Base-by-base conservation (phyloP, 2,329 filamentous ascomycete genomes). In the Stachybotrys chlorohalonatus region DNA sequence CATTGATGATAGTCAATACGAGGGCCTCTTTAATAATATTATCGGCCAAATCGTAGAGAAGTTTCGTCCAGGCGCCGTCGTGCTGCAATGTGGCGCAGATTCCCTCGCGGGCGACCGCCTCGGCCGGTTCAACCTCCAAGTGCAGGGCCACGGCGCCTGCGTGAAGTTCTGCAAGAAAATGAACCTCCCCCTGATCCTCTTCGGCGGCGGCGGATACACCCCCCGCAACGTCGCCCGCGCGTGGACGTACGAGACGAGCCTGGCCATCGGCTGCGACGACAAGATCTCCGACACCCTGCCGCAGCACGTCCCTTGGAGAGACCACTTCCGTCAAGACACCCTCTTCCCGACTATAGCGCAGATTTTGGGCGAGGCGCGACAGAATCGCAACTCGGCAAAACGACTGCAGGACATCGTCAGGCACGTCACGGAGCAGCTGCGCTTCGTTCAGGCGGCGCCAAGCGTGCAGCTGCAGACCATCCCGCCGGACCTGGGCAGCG, bases 121-220 rank as follows among this genome's bases (percentile, higher is more conserved):
- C 0, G 94, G 94, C 51, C 87, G 91, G 59, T 99, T 99, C 79
- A 99, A 97, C 68, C 83, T 99, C 57, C 95, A 96, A 69, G 94
- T 99, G 57, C 86, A 90, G 68, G 93, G 92, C 13, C 94, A 99
- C 72, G 93, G 91, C 53, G 86, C 87, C 59, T 99, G 94, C 69
- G 90, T 96, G 56, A 84, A 86, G 52, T 96, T 87, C 64, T 90
- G 92, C 70, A 97, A 97, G 71, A 82, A 78, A 50, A 83, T 91
- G 59, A 79, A 81, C 7, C 76, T 95, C 1, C 94, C 94, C 3
- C 80, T 97, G 58, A 84, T 99, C 52, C 83, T 99, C 54, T 89
- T 97, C 56, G 94, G 94, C 49, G 94, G 94, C 46, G 94, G 94
- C 55, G 94, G 94, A 31, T 99, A 99, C 72, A 99, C 94, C 13